Percentiles rank a stretch among this genome's conserved stretches.
Conservation (phyloP, 2,329 filamentous ascomycete genomes). For the Ascochyta lentis region DNA sequence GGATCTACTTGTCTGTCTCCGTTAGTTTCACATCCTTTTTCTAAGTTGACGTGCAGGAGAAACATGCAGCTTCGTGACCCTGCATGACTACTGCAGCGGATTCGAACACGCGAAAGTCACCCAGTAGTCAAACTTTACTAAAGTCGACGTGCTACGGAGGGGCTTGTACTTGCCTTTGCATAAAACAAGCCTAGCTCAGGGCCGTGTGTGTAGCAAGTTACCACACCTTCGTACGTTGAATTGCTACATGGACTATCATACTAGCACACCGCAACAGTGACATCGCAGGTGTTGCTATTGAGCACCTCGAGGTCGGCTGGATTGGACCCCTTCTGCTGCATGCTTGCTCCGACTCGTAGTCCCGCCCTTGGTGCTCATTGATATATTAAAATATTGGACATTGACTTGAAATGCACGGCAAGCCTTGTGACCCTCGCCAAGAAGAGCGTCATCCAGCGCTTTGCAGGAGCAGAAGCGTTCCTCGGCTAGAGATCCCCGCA, state of each 20-base stretch:
- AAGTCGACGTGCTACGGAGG: background rate
- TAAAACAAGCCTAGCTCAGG: no score
- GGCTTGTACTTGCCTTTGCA: no score
- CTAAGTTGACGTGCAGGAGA: background rate
- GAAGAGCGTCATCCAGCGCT: background rate
- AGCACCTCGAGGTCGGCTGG: background rate
- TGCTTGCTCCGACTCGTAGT: background rate
- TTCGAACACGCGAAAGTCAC: background rate
- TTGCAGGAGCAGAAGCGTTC: slow-evolving; percentile 4
- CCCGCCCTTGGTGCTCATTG: background rate
- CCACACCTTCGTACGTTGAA: no score
- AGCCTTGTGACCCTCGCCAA: slow-evolving; percentile 8
- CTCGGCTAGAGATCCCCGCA: slow-evolving; percentile 4
- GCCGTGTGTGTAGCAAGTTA: no score
- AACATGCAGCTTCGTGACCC: background rate
- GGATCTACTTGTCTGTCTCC: background rate
- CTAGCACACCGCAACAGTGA: background rate
- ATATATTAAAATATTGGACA: background rate
- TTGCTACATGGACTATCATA: no score
- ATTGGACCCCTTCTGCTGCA: background rate
- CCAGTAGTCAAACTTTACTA: background rate
- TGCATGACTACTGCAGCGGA: slow-evolving; percentile 6
- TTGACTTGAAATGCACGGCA: background rate
- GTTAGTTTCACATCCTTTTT: background rate
- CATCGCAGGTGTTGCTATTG: no score